phyloP scores from a whole-genome alignment of 208 protist species.

The Porcisia deanei region DNA sequence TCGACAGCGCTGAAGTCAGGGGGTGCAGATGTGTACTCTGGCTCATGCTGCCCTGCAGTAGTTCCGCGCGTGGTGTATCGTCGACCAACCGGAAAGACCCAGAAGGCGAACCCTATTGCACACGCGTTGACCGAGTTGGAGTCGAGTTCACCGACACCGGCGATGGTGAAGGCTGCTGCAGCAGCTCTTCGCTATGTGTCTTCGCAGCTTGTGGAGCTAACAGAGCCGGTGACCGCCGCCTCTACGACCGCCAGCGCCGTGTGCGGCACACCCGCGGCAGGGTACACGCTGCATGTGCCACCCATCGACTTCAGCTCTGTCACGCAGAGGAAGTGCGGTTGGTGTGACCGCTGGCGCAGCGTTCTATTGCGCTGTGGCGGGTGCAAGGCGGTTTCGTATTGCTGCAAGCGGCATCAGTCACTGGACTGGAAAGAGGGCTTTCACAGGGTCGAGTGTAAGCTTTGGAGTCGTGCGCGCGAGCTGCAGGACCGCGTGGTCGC shows the following conservation, averaged over 20 bases:
- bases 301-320: conserved; percentile 17
- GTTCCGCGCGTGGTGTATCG: conserved; percentile 69
- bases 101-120: conserved; percentile 64
- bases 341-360: conserved; percentile 66
- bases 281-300: conserved; percentile 30
- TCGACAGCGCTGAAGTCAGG: conserved; percentile 1
- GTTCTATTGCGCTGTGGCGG: conserved; percentile 67
- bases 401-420: conserved; percentile 71
- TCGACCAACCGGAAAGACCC: conserved; percentile 40
- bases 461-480: conserved; percentile 51
- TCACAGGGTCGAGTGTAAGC: conserved; percentile 62
- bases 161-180: conserved; percentile 41
- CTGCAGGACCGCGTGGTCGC: conserved; percentile 45
- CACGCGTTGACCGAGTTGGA: conserved; percentile 45
- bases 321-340: conserved; percentile 41
- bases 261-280: conserved; percentile 1
- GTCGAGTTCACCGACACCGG: conserved; percentile 30
- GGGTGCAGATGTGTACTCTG: conserved; percentile 35
- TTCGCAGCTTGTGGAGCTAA: conserved; percentile 27
- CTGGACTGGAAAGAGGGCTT: conserved; percentile 67
- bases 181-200: conserved; percentile 49
- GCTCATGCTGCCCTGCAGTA: conserved; percentile 61
- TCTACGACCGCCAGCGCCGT: not conserved
- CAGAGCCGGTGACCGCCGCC: not conserved
- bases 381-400: conserved; percentile 78